Evolutionary conservation across 108 stramenopile species (phyloP).

Genomic region (Conticribra guillardii): DNA sequence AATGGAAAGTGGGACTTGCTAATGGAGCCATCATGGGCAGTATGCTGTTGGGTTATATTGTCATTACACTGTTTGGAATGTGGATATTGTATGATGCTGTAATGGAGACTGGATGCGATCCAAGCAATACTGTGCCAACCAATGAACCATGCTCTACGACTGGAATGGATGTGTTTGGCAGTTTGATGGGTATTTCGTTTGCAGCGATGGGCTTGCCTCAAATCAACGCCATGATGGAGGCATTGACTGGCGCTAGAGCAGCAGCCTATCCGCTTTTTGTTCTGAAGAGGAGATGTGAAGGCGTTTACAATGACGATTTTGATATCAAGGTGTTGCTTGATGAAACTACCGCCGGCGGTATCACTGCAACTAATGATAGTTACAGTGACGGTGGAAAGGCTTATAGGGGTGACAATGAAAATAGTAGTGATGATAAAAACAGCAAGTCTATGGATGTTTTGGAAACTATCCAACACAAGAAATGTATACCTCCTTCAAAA

Average conservation of each 20-base stretch:
- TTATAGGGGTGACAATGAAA: no score
- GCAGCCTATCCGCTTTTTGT: conserved; percentile 56
- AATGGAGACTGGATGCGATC: conserved; percentile 56
- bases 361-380: background rate
- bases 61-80: conserved; percentile 50
- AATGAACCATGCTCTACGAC: conserved; percentile 46
- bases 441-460: background rate
- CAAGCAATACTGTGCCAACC: conserved; percentile 42
- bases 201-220: conserved; percentile 59
- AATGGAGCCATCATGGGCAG: conserved; percentile 52
- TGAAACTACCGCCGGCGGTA: background rate
- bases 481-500: conserved; percentile 20
- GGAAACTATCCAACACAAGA: background rate
- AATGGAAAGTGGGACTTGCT: conserved; percentile 45
- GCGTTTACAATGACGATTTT: conserved; percentile 3
- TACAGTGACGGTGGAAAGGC: background rate
- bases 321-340: background rate
- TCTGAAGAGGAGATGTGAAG: conserved; percentile 25
- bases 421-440: background rate
- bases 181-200: conserved; percentile 57
- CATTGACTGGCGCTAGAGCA: conserved; percentile 47
- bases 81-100: conserved; percentile 53
- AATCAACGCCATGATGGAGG: conserved; percentile 44
- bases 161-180: conserved; percentile 54
- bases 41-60: conserved; percentile 40